Conservation (phyloP, 495 filamentous ascomycete species). For the Hypomontagnella submonticulosa region DNA sequence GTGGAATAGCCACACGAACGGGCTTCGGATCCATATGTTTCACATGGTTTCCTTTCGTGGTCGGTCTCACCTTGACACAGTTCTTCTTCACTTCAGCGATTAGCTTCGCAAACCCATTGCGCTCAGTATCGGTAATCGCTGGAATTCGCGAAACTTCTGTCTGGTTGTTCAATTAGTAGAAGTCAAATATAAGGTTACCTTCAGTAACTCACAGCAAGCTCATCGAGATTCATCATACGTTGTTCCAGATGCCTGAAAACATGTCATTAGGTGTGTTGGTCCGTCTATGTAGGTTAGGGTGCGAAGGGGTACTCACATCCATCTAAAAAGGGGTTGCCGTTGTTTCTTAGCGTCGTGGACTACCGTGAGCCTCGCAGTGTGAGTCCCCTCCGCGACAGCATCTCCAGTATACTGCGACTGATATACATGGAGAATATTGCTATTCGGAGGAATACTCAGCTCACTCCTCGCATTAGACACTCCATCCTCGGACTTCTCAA, state of each 20-base stretch:
- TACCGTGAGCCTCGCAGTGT: conserved; percentile 39
- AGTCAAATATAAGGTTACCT: neutral
- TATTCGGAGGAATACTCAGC: conserved; percentile 4
- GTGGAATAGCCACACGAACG: conserved; percentile 40
- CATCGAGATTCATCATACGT: conserved; percentile 45
- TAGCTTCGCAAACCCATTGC: conserved; percentile 39
- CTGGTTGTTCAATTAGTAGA: conserved; percentile 19
- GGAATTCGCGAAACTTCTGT: conserved; percentile 34
- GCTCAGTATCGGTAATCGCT: conserved; percentile 39
- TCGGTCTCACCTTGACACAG: conserved; percentile 46
- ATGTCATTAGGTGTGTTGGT: conserved; percentile 18
- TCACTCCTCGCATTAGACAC: conserved; percentile 3
- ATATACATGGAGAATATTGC: conserved; percentile 31
- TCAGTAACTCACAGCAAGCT: conserved; percentile 28
- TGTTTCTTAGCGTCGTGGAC: conserved; percentile 30
- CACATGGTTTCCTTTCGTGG: conserved; percentile 37
- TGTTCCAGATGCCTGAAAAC: conserved; percentile 41
- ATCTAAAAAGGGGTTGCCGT: conserved; percentile 44
- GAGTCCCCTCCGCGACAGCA: conserved; percentile 40
- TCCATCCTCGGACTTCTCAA: conserved; percentile 27
- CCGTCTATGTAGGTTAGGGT: neutral
- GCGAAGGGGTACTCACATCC: conserved; percentile 51
- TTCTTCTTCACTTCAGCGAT: conserved; percentile 37
- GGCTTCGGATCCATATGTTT: conserved; percentile 48
- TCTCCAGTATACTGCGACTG: conserved; percentile 46